Evolutionary conservation across 75 land plant genomes (phyloP), one percentile per base, ranked within the genome.

Genomic region (Sequoia sempervirens): DNA sequence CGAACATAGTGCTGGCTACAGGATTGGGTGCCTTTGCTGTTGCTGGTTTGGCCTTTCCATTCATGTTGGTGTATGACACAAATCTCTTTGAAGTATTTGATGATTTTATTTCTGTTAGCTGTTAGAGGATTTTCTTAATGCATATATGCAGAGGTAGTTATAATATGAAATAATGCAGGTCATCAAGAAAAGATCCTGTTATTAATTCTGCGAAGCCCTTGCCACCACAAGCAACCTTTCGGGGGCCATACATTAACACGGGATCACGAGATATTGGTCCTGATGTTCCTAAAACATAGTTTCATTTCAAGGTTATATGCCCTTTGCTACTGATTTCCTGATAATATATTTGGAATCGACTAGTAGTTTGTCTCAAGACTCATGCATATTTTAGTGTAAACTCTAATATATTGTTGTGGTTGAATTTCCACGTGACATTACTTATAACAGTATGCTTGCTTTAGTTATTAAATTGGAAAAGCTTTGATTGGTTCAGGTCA

Each of bases 241-340:
- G 98, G 88, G 99, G 99, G 26, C 99, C 99, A 32, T 97, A 97
- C 83, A 84, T 97, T 12, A 97, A 97, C 87, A 91, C 94, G 52
- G 99, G 99, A 28, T 97, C 99, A n/a, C 95, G 94, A 53, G 99
- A 96, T 84, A 82, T 96, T 82, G 98, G 98, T 52, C 98, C 98
- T 15, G 98, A 97, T 69, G 61, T 32, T 81, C 82, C 82, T 81
- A 81, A 81, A 52, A 10, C 18, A 13, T 78, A 43, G 47, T 41
- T 12, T 32, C 36, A 70, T 70, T 70, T 70, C 73, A 30, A 70
- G 37, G 12, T 13, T 32, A 32, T 70, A 70, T 32, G 73, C 73
- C 12, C 36, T 32, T 68, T 32, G 36, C 73, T 28, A 10, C 8
- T 70, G 73, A 28, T 28, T 32, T 30, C 73, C 15, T 70, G 73